These are phyloP conservation scores for Fallopia convolvulus DNA, from an alignment of 148 eudicot species.

Conservation along the genomic window DNA sequence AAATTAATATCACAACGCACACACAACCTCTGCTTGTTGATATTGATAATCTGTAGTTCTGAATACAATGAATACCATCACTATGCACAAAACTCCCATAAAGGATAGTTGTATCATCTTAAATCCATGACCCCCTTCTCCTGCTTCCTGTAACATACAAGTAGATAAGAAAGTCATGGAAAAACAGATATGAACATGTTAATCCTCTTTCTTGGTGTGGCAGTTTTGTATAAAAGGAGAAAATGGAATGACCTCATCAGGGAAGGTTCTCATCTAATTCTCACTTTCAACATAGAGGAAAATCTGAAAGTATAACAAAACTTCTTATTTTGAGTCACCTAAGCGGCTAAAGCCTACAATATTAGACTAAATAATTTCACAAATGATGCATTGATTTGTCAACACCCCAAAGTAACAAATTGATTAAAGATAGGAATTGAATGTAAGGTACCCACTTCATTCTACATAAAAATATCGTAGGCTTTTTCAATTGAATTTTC, in stretches of 20 bases:
- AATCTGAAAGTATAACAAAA: background rate
- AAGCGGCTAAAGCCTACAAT: background rate
- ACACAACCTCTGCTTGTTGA: conserved; percentile 44
- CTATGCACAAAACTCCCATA: conserved; percentile 41
- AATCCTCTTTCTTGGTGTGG: background rate
- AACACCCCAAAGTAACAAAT: background rate
- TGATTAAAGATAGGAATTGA: conserved; percentile 5
- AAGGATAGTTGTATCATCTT: conserved; percentile 39
- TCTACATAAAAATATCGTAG: conserved; percentile 88
- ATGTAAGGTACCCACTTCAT: conserved; percentile 70
- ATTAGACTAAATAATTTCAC: background rate
- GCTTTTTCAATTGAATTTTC: conserved; percentile 92
- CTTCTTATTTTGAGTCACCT: background rate
- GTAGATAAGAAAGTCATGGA: background rate
- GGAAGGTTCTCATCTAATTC: conserved; percentile 16
- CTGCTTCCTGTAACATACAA: conserved; percentile 11
- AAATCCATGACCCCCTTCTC: conserved; percentile 34
- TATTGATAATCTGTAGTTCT: conserved; percentile 56
- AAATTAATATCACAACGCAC: background rate
- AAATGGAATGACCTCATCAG: conserved; percentile 30
- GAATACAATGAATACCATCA: conserved; percentile 51
- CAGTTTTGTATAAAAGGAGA: background rate
- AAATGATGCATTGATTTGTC: background rate
- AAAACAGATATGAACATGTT: background rate
- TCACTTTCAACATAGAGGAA: background rate